Evolutionary conservation across 495 filamentous ascomycete species (phyloP), one percentile per base, ranked within the genome.

Genomic region (Platismatia glauca): DNA sequence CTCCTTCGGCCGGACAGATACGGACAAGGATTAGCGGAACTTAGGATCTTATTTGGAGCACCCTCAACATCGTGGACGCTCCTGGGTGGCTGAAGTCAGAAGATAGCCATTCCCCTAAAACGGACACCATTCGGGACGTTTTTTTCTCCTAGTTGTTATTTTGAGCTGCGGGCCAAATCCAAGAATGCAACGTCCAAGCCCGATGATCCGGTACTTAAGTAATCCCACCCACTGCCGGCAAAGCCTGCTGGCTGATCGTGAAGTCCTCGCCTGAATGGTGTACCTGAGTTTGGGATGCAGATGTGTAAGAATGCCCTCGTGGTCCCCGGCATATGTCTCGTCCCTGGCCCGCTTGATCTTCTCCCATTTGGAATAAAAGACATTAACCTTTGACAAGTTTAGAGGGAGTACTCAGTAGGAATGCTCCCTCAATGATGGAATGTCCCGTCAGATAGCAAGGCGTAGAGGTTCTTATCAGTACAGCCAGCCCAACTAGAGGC

Each of bases 261-360:
- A 37, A 61, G 48, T 9, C 48, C 46, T 50, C 29, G 33, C 20
- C 60, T 57, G 27, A 38, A 33, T 27, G 39, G 38, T 80, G 63
- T 82, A 82, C 50, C 71, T 72, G 64, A 81, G 79, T 61, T 29
- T 15, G 78, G 29, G 78, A 66, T 81, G 79, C 24, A 72, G 61
- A 67, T 79, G 73, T 6, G 76, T 76, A 11, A 81, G 69, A 60
- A 59, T 61, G 18, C 66, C 66, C 31, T 71, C 67, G 58, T 74
- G 66, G 0, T 68, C 73, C 59, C 75, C 66, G 22, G 64, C 31
- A 12, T 81, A 68, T 53, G 74, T 64, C 43, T 74, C 66, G 24
- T 77, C 79, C 3, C 58, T 60, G 16, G 66, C 74, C 2, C 78
- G 65, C 66, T 77, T 74, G n/a, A 61, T 65, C 59, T 80, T 80